A percentile compares a stretch with the other conserved stretches of the same genome.
phyloP scores from a whole-genome alignment of 768 basidiomycete genomes.

The Naganishia onofrii region DNA sequence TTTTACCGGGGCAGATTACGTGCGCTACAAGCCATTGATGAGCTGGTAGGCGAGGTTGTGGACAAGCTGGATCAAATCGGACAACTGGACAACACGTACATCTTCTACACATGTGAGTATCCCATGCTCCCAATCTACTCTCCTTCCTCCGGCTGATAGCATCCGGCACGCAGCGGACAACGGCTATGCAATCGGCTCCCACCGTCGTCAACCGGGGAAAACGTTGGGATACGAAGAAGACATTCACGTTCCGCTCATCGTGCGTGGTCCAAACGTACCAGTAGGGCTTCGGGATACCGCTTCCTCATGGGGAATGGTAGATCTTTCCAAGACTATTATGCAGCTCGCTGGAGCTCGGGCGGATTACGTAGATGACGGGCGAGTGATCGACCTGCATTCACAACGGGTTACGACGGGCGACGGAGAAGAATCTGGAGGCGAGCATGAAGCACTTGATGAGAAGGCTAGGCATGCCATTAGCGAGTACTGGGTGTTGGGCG shows the following conservation, averaged over 20 bases:
- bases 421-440: background rate
- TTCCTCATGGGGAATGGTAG: constrained; percentile 35
- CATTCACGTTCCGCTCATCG: constrained; percentile 36
- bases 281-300: constrained; percentile 23
- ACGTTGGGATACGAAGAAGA: constrained; percentile 39
- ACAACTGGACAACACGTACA: constrained; percentile 34
- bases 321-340: constrained; percentile 35
- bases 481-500: constrained; percentile 24
- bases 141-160: background rate
- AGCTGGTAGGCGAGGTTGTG: constrained; percentile 34
- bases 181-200: constrained; percentile 33
- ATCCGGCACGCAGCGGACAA: constrained; percentile 32
- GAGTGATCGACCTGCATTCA: constrained; percentile 20
- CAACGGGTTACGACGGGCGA: background rate
- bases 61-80: constrained; percentile 33
- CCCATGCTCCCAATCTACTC: background rate
- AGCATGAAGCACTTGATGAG: too few relatives aligned
- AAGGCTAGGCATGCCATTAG: constrained; percentile 22
- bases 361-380: constrained; percentile 35
- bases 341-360: constrained; percentile 34
- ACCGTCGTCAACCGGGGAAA: constrained; percentile 39
- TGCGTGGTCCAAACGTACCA: constrained; percentile 33
- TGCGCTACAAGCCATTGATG: constrained; percentile 36
- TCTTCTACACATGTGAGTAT: constrained; percentile 32
- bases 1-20: constrained; percentile 33